phyloP scores from a whole-genome alignment of 2,329 filamentous ascomycete species.

The Cordyceps fumosorosea region DNA sequence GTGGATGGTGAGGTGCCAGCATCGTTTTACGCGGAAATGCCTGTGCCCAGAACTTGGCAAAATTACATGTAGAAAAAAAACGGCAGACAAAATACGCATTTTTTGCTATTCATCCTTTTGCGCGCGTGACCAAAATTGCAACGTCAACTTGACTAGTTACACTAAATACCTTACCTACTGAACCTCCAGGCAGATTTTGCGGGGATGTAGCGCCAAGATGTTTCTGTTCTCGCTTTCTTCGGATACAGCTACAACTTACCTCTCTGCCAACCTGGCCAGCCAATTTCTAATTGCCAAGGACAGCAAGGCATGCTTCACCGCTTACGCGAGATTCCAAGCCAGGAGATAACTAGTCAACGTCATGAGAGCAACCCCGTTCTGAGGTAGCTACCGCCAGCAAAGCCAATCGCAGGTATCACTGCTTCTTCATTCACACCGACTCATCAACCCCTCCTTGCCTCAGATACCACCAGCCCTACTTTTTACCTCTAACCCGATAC shows the following conservation, averaged over 20 bases:
- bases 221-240: neutral
- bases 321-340: no score
- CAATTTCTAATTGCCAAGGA: no score
- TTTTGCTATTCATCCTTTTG: neutral
- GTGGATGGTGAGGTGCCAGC: neutral
- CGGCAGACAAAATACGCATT: neutral
- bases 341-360: no score
- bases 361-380: no score
- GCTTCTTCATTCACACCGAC: no score
- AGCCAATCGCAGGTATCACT: no score
- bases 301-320: no score
- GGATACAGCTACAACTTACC: no score
- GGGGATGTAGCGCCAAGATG: neutral
- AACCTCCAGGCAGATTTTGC: neutral
- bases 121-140: neutral
- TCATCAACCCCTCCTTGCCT: no score
- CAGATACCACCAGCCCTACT: neutral
- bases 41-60: neutral
- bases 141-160: neutral
- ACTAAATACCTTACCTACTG: neutral
- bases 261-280: no score
- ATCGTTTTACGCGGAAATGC: constrained; percentile 2
- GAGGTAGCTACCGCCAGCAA: no score
- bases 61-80: neutral
- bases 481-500: neutral